Evolutionary conservation across 768 basidiomycete species (phyloP), one percentile per base, ranked within the genome.

Genomic region (Tricholoma matsutake): DNA sequence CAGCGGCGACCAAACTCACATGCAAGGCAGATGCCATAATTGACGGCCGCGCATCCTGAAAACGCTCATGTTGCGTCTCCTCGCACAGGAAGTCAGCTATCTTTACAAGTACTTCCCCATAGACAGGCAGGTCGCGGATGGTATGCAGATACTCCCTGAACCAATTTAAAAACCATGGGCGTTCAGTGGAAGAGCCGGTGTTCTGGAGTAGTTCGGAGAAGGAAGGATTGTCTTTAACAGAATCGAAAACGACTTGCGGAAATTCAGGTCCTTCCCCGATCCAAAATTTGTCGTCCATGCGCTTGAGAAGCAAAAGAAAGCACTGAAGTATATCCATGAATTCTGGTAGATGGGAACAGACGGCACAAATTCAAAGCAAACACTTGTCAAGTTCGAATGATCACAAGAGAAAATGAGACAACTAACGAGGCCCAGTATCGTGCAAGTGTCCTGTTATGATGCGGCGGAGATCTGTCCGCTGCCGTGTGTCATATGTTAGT

Each of bases 21-120:
- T 81, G 79, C 49, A 86, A 74, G 3, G 88, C 87, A 31, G 82
- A 76, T 28, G 78, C 69, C 74, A 94, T 84, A 16, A 86, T 82
- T 22, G 75, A 73, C 1, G 91, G 86, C 14, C 88, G 82, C 20
- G 83, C 74, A 25, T 78, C 75, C 54, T 78, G 72, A 68, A 91
- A 89, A 3, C 90, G 82, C 59, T 87, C 84, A 64, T 94, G 91
- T 68, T 95, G 94, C 18, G 91, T 73, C 64, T 92, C 87, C 68
- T 91, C 91, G 70, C 88, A 90, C 56, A 94, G 79, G 62, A 92
- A 88, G 63, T 86, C 85, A 13, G 86, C 75, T 37, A 89, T 79
- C 69, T 85, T 88, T 7, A 88, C 88, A 32, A 96, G 75, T n/a
- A 89, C 79, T 56, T 88, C 86, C n/a, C 76, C 78, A 70, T 83